phyloP scores from a whole-genome alignment of 2,329 filamentous ascomycete species.

The Chrysosporium keratinophilum region DNA sequence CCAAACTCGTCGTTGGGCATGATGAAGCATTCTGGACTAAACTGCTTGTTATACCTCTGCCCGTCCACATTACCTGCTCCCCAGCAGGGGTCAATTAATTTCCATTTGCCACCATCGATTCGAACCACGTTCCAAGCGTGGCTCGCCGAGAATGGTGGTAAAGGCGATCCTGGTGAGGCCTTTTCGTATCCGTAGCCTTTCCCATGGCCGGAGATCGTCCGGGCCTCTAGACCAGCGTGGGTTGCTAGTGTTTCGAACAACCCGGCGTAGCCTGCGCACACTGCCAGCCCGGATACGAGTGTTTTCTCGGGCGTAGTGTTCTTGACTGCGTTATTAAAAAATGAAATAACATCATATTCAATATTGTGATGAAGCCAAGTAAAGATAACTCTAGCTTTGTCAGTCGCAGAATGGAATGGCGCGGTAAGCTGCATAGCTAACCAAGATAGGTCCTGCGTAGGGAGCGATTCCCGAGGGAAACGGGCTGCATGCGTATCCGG shows the following conservation, averaged over 20 bases:
- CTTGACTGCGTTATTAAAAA: conserved; percentile 62
- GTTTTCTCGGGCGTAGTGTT: conserved; percentile 61
- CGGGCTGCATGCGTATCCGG: conserved; percentile 68
- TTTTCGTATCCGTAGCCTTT: conserved; percentile 70
- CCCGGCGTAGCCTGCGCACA: conserved; percentile 84
- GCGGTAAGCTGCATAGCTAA: conserved; percentile 68
- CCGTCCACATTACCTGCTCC: conserved; percentile 63
- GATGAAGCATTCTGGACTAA: conserved; percentile 53
- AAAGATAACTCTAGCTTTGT: conserved; percentile 88
- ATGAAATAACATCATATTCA: conserved; percentile 66
- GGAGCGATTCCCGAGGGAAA: conserved; percentile 63
- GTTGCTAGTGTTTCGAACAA: conserved; percentile 69
- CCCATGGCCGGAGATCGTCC: conserved; percentile 66
- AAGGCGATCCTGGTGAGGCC: conserved; percentile 51
- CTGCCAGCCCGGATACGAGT: conserved; percentile 66
- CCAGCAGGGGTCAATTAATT: conserved; percentile 87
- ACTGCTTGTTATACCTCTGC: conserved; percentile 54
- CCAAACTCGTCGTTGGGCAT: conserved; percentile 72
- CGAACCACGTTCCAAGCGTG: conserved; percentile 93
- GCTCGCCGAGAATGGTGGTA: conserved; percentile 54
- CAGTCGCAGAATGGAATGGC: conserved; percentile 69
- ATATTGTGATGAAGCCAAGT: conserved; percentile 95
- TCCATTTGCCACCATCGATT: conserved; percentile 82
- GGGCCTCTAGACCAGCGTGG: conserved; percentile 66
- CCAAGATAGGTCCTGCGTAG: conserved; percentile 57